Base-by-base conservation (phyloP, 2,329 filamentous ascomycete species). In the Septoria petroselini region DNA sequence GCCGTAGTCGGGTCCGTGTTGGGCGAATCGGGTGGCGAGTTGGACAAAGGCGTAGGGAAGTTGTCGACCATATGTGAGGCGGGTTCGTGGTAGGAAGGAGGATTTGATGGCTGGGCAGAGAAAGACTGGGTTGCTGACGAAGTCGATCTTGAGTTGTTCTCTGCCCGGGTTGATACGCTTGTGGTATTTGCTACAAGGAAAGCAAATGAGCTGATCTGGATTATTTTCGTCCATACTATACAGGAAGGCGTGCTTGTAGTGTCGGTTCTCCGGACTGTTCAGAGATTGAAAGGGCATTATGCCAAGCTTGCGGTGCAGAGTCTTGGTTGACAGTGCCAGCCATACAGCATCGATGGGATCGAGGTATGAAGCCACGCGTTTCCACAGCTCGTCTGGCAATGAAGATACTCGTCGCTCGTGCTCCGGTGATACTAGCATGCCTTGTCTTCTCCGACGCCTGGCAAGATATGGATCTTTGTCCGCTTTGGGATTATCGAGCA, bases 21-120 rank as follows among this genome's bases (percentile, higher is more conserved):
- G 70, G 49, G 71, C 65, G 3, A 73, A 72, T 25, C 80, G 74
- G 34, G 76, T 67, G 3, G 68, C 72, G n/a, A 84, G 72, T 61
- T 84, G 81, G 1, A 80, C 72, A 54, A 82, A 82, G 9, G 76
- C 66, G 63, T 80, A 82, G 2, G 78, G 77, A 0, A 84, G 68
- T n/a, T 67, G 72, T 45, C 80, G 76, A 33, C 73, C 76, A 29
- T 78, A 74, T 4, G 76, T 75, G 19, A 83, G 71, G 5, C 80
- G 73, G 18, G 74, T 73, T 19, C 76, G 74, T 2, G 80, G 76
- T 1, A 76, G 70, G 11, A 74, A 65, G n/a, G 71, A 65, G 57
- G 78, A 78, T 23, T 70, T 73, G 30, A 71, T 70, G 45, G 78
- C 75, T 1, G 79, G 78, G 59, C 81, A 84, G 35, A 70, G 60